Evolutionary conservation across 345 rosid species (phyloP).

Genomic region (Tarenaya hassleriana): DNA sequence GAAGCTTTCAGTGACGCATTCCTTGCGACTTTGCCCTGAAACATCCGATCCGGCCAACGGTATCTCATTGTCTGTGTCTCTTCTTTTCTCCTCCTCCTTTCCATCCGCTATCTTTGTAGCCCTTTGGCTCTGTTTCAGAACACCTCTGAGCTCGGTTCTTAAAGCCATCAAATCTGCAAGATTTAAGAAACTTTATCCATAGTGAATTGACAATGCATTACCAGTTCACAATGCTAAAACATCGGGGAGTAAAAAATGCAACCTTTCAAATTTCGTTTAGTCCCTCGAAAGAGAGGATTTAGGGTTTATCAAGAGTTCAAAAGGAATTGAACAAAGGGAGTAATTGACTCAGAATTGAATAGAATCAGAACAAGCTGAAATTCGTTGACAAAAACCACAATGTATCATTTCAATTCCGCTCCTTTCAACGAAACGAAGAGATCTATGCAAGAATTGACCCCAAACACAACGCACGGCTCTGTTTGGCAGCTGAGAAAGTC

Average conservation of each 20-base stretch:
- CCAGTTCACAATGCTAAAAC: too few species aligned
- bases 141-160: slow-evolving; percentile 31
- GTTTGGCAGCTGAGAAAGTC: too few species aligned
- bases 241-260: too few species aligned
- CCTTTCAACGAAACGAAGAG: slow-evolving; percentile 14
- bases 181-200: background rate
- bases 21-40: slow-evolving; percentile 26
- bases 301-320: too few species aligned
- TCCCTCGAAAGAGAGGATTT: too few species aligned
- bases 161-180: slow-evolving; percentile 31
- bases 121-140: slow-evolving; percentile 30
- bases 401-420: background rate
- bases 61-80: slow-evolving; percentile 19
- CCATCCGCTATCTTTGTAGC: slow-evolving; percentile 32
- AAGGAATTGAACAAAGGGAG: too few species aligned
- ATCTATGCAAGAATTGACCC: slow-evolving; percentile 22
- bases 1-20: slow-evolving; percentile 23
- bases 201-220: too few species aligned
- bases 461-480: background rate
- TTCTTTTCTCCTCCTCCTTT: slow-evolving; percentile 27
- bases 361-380: too few species aligned
- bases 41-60: too few species aligned
- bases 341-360: too few species aligned
- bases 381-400: slow-evolving; percentile 8
- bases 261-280: too few species aligned